A percentile compares a stretch with the other conserved stretches of the same genome.
These are phyloP conservation scores for Sophora flavescens DNA, from an alignment of 306 rosid species.

Conservation along the genomic window DNA sequence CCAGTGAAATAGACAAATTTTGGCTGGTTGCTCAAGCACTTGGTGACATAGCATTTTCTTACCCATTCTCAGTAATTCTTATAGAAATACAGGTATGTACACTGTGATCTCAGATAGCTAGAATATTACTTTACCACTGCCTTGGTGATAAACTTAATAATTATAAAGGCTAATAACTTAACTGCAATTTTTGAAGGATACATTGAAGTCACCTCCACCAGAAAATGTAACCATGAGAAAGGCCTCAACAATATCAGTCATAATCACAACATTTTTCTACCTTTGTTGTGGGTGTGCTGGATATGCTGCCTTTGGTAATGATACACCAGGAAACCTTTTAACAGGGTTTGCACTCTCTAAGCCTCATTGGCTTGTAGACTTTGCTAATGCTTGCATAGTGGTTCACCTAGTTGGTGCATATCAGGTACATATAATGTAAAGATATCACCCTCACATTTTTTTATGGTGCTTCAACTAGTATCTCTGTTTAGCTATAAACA, in stretches of 20 bases:
- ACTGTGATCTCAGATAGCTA: not conserved
- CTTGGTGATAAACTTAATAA: not conserved
- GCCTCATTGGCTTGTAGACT: conserved; percentile 72
- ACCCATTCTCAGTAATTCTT: conserved; percentile 86
- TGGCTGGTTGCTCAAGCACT: conserved; percentile 83
- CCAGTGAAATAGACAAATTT: conserved; percentile 55
- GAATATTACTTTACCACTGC: conserved; percentile 17
- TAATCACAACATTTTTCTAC: conserved; percentile 69
- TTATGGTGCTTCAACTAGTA: not conserved
- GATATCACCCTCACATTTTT: conserved; percentile 8
- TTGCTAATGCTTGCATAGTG: conserved; percentile 76
- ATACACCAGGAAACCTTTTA: conserved; percentile 77
- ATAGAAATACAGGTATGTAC: conserved; percentile 81
- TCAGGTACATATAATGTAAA: conserved; percentile 58
- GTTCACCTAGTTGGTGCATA: conserved; percentile 89
- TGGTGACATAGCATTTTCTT: conserved; percentile 92
- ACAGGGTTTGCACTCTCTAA: conserved; percentile 63
- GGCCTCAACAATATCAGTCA: conserved; percentile 64
- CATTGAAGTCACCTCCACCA: conserved; percentile 86
- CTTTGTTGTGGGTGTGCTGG: conserved; percentile 74
- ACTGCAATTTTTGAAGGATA: conserved; percentile 66
- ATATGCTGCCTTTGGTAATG: conserved; percentile 83
- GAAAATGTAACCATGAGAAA: conserved; percentile 70
- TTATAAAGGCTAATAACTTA: conserved; percentile 1
- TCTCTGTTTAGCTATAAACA: too few species aligned